Evolutionary conservation across 2,329 filamentous ascomycete species (phyloP).

Genomic region (Penicillium sp.): DNA sequence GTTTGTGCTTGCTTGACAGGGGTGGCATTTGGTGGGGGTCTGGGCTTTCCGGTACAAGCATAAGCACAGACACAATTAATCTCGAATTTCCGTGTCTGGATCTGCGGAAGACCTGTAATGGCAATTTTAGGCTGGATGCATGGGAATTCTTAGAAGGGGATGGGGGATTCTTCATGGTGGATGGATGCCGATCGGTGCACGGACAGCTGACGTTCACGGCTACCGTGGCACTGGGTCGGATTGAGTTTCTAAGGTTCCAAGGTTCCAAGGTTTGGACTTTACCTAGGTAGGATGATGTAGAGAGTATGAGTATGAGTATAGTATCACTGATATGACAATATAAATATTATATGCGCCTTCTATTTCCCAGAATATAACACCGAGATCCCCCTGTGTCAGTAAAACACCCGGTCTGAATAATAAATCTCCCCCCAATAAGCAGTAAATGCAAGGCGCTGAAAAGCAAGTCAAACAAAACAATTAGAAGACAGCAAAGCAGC

Average conservation of each 20-base stretch:
- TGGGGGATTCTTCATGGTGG: background rate
- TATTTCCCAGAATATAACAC: constrained; percentile 10
- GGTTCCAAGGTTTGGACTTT: background rate
- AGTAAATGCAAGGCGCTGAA: constrained; percentile 22
- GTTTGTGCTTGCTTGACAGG: background rate
- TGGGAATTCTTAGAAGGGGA: background rate
- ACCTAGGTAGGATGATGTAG: no score
- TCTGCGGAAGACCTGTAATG: background rate
- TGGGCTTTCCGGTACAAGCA: background rate
- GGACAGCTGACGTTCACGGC: constrained; percentile 6
- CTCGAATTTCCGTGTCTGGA: background rate
- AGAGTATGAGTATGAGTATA: no score
- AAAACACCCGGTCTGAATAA: constrained; percentile 1
- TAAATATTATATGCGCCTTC: constrained; percentile 5
- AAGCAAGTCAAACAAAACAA: constrained; percentile 13
- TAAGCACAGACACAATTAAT: background rate
- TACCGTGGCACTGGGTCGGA: background rate
- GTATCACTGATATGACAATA: no score
- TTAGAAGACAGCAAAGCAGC: background rate
- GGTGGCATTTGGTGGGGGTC: background rate
- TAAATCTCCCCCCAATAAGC: constrained; percentile 2
- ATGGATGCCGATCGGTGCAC: constrained; percentile 16
- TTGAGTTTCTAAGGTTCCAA: background rate
- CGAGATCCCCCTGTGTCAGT: background rate
- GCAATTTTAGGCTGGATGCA: background rate